Conservation (phyloP, 257 asterid genomes). For the Nemophila menziesii region DNA sequence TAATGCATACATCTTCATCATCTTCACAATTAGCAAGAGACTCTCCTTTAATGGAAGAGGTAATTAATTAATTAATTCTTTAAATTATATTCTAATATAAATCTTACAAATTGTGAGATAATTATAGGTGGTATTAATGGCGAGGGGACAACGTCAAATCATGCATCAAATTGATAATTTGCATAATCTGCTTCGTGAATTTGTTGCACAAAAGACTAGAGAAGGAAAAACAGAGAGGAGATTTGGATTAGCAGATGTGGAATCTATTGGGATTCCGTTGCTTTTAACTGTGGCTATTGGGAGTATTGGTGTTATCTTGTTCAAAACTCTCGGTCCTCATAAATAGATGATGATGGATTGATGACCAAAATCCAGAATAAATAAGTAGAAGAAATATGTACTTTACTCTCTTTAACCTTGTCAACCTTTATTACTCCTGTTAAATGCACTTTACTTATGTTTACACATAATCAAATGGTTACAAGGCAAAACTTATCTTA, state of each 20-base stretch:
- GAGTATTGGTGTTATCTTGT: conserved; percentile 50
- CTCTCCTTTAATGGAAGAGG: conserved; percentile 83
- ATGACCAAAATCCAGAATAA: too few species aligned
- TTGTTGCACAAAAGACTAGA: conserved; percentile 41
- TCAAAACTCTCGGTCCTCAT: conserved; percentile 37
- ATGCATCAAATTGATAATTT: conserved; percentile 85
- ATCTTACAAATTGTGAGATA: too few species aligned
- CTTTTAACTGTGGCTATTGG: conserved; percentile 61
- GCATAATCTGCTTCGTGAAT: conserved; percentile 49
- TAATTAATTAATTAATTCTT: conserved; percentile 10
- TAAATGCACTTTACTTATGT: too few species aligned
- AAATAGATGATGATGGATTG: too few species aligned
- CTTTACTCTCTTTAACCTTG: too few species aligned
- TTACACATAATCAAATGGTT: too few species aligned
- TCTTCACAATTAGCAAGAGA: conserved; percentile 76
- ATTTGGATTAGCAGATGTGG: conserved; percentile 19
- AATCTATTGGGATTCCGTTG: conserved; percentile 39
- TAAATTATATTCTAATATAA: too few species aligned
- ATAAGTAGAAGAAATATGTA: too few species aligned
- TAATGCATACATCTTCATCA: conserved; percentile 59
- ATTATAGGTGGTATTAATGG: conserved; percentile 56
- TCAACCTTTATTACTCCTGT: background rate
- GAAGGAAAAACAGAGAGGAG: conserved; percentile 29
- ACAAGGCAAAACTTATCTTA: too few species aligned
- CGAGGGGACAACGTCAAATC: conserved; percentile 76